Percentiles rank a stretch among this genome's conserved stretches.
These are phyloP conservation scores for Gremmenia infestans DNA, from an alignment of 2,329 filamentous ascomycete genomes.

Conservation along the genomic window DNA sequence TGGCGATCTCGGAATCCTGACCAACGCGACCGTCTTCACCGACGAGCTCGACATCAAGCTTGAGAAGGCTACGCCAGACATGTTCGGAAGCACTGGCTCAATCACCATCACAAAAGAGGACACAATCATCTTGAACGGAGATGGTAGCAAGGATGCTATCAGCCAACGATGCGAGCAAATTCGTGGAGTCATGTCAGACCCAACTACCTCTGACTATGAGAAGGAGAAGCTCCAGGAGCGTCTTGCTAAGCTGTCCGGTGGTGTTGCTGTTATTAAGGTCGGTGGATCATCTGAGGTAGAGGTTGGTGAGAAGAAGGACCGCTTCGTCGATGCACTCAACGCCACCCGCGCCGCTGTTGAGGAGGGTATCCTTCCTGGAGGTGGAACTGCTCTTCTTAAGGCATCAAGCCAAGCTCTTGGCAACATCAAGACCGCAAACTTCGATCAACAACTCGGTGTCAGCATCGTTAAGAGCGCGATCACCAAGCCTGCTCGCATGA, in stretches of 20 bases:
- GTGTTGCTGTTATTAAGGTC: conserved; percentile 99
- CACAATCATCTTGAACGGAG: conserved; percentile 96
- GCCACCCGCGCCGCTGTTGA: conserved; percentile 97
- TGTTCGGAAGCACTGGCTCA: conserved; percentile 94
- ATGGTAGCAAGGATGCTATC: conserved; percentile 90
- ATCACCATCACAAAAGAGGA: conserved; percentile 99
- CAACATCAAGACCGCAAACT: conserved; percentile 84
- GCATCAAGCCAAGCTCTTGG: conserved; percentile 83
- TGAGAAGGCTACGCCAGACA: conserved; percentile 92
- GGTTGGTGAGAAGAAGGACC: conserved; percentile 99
- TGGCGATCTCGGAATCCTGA: conserved; percentile 90
- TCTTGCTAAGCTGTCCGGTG: conserved; percentile 96
- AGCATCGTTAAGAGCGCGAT: conserved; percentile 98
- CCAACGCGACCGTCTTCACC: conserved; percentile 95
- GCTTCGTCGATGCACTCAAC: conserved; percentile 96
- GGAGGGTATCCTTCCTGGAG: conserved; percentile 97
- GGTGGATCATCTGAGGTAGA: conserved; percentile 96
- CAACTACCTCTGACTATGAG: conserved; percentile 96
- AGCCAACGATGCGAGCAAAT: conserved; percentile 98
- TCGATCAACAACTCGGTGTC: conserved; percentile 98
- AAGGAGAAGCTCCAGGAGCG: conserved; percentile 99
- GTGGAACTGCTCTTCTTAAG: conserved; percentile 97
- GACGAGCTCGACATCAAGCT: conserved; percentile 99
- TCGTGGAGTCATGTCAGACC: conserved; percentile 90
- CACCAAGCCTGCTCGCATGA: conserved; percentile 87